These are phyloP conservation scores for Chaetomidium leptoderma DNA, from an alignment of 495 filamentous ascomycete genomes.

Conservation along the genomic window DNA sequence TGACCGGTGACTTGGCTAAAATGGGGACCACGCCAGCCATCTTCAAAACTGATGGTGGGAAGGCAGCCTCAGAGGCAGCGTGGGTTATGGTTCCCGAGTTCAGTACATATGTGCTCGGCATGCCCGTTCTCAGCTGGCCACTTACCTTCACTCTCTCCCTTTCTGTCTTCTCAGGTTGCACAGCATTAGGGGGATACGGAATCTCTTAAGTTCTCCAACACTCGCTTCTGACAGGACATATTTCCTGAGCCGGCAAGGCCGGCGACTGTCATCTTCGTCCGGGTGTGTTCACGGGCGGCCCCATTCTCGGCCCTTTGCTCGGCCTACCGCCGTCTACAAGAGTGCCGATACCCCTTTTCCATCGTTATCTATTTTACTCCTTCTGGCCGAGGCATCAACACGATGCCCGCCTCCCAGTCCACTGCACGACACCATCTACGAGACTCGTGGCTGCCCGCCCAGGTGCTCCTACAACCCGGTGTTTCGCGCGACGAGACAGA, in stretches of 20 bases:
- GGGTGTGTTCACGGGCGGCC: neutral
- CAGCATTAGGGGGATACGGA: constrained; percentile 11
- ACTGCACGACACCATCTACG: constrained; percentile 4
- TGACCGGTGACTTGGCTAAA: constrained; percentile 12
- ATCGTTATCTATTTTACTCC: neutral
- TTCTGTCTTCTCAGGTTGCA: constrained; percentile 20
- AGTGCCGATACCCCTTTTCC: neutral
- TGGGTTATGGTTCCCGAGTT: neutral
- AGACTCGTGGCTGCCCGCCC: constrained; percentile 34
- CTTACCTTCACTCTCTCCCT: constrained; percentile 2
- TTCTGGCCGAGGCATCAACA: neutral
- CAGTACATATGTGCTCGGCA: constrained; percentile 18
- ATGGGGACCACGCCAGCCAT: constrained; percentile 11
- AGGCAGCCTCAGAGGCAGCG: constrained; percentile 1
- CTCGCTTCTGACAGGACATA: constrained; percentile 23
- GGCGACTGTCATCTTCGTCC: constrained; percentile 19
- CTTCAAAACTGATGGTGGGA: neutral
- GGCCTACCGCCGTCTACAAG: neutral
- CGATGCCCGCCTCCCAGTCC: constrained; percentile 9
- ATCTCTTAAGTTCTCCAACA: constrained; percentile 6
- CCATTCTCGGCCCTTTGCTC: constrained; percentile 1
- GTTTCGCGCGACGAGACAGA: constrained; percentile 38
- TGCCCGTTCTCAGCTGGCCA: constrained; percentile 18
- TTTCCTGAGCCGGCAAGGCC: constrained; percentile 35
- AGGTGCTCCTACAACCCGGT: constrained; percentile 33